Conservation (phyloP, 2,329 filamentous ascomycete species). For the Paecilomyces variotii region DNA sequence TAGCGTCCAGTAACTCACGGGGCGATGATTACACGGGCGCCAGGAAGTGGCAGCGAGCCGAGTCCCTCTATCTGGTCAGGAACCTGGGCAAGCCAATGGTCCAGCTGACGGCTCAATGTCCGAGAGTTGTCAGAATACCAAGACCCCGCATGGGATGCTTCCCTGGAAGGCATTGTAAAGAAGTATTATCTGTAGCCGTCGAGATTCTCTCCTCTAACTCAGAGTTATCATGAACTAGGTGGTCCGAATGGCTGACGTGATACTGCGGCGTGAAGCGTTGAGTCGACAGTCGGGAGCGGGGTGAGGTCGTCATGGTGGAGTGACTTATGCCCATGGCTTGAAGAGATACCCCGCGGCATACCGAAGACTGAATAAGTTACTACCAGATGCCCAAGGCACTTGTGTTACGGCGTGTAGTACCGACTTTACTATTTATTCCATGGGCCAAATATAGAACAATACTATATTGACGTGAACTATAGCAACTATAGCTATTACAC, state of each 20-base stretch:
- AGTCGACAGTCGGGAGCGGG: constrained; percentile 17
- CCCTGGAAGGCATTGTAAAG: constrained; percentile 34
- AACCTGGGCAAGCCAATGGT: constrained; percentile 65
- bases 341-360: constrained; percentile 4
- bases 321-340: constrained; percentile 9
- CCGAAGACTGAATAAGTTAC: constrained; percentile 3
- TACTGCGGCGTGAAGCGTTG: constrained; percentile 3
- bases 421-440: constrained; percentile 2
- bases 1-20: constrained; percentile 56
- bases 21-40: constrained; percentile 79
- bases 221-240: background rate
- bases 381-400: background rate
- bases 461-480: background rate
- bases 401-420: constrained; percentile 5
- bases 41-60: constrained; percentile 58
- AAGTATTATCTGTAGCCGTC: background rate
- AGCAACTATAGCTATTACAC: background rate
- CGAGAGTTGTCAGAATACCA: constrained; percentile 68
- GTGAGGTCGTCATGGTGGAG: constrained; percentile 17
- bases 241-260: background rate
- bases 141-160: constrained; percentile 70
- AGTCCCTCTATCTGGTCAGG: constrained; percentile 57
- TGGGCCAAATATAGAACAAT: background rate
- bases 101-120: constrained; percentile 61
- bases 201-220: background rate